Base-by-base conservation (phyloP, 2,329 filamentous ascomycete species). In the Ophiostoma tasmaniense region DNA sequence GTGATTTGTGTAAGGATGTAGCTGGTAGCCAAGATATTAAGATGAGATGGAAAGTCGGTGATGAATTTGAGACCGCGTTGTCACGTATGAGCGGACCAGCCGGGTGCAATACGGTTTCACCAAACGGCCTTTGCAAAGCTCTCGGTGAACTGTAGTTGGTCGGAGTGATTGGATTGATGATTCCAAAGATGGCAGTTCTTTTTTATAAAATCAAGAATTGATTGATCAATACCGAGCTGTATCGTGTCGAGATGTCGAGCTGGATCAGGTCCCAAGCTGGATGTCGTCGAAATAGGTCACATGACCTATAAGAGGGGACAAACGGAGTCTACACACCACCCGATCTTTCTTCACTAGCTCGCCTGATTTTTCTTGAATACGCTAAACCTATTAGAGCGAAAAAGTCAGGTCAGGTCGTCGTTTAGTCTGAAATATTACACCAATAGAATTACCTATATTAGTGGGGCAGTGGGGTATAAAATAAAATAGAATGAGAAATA, bases 261-360 rank as follows among this genome's bases (percentile, higher is more conserved):
- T 25, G n/a, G 14, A 55, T 28, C 3, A 25, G 50, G 25, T 10
- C 50, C 25, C 11, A 22, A 55, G 22, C 50, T 55, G 25, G 45
- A 37, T 66, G 67, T 70, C 50, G 50, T 55, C 50, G 20, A 55
- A 55, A 55, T 8, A 55, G 50, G 50, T 55, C 50, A 55, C 50
- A 25, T 55, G 50, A 55, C 13, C 50, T 13, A 5, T 55, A 55
- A 55, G n/a, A 55, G 22, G 50, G n/a, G 50, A 11, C 50, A 13
- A 55, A 55, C 50, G 50, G n/a, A n/a, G n/a, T n/a, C n/a, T n/a
- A n/a, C n/a, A n/a, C n/a, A n/a, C n/a, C n/a, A n/a, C n/a, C n/a
- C n/a, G n/a, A n/a, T n/a, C n/a, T n/a, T n/a, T n/a, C n/a, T n/a
- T n/a, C n/a, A n/a, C n/a, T n/a, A n/a, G n/a, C n/a, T n/a, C n/a